Evolutionary conservation across 2,329 filamentous ascomycete genomes (phyloP).

Genomic region (Penicillium nordicum): DNA sequence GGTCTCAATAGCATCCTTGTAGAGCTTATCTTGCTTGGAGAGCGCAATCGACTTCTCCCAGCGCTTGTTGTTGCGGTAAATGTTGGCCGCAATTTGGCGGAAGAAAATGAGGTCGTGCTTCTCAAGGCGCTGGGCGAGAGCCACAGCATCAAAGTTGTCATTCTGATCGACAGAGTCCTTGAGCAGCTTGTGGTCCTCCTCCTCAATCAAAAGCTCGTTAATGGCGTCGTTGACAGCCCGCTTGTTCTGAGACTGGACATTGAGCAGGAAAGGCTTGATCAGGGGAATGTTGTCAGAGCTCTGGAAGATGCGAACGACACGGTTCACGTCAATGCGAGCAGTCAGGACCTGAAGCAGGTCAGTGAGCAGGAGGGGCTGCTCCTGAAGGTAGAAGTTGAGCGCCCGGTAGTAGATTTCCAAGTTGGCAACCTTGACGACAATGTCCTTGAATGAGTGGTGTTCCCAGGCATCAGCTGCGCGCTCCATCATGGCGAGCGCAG

Average conservation of each 20-base stretch:
- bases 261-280: conserved; percentile 98
- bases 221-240: conserved; percentile 96
- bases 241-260: conserved; percentile 96
- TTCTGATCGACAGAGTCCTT: conserved; percentile 97
- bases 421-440: conserved; percentile 94
- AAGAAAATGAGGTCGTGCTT: conserved; percentile 99
- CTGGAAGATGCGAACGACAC: conserved; percentile 98
- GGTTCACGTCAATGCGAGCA: conserved; percentile 93
- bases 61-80: conserved; percentile 99
- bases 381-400: conserved; percentile 94
- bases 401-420: conserved; percentile 98
- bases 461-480: conserved; percentile 97
- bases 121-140: conserved; percentile 86
- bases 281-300: conserved; percentile 96
- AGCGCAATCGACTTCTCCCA: conserved; percentile 99
- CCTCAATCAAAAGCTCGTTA: conserved; percentile 95
- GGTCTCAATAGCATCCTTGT: conserved; percentile 99
- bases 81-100: conserved; percentile 95
- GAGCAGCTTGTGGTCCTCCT: conserved; percentile 98
- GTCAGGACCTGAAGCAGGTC: conserved; percentile 89
- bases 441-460: conserved; percentile 99
- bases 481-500: conserved; percentile 95
- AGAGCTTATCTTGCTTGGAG: conserved; percentile 98
- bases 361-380: conserved; percentile 93
- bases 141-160: conserved; percentile 96